Evolutionary conservation across 352 stramenopile species (phyloP).

Genomic region (Phytophthora podocarpi): DNA sequence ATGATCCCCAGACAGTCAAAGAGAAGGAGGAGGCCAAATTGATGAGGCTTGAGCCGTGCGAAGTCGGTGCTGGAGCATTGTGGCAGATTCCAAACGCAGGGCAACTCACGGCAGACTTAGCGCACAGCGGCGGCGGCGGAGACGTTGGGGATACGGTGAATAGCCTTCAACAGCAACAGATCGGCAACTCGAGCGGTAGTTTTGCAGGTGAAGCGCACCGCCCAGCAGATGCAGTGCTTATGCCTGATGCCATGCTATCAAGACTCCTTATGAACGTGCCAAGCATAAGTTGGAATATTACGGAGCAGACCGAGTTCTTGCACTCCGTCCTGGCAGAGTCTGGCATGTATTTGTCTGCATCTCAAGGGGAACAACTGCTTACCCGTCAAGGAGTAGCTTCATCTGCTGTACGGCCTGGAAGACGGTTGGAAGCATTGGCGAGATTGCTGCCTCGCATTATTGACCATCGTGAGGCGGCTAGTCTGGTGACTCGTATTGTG

Average conservation of each 20-base stretch:
- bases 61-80: conserved; percentile 28
- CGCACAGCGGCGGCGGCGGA: conserved; percentile 5
- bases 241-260: conserved; percentile 45
- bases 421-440: conserved; percentile 39
- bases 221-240: conserved; percentile 6
- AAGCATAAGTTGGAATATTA: conserved; percentile 49
- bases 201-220: conserved; percentile 3
- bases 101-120: conserved; percentile 45
- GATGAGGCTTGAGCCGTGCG: conserved; percentile 14
- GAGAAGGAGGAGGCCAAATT: neutral
- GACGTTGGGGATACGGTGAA: neutral
- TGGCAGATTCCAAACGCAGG: conserved; percentile 53
- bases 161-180: neutral
- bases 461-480: conserved; percentile 54
- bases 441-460: conserved; percentile 71
- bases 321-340: conserved; percentile 54
- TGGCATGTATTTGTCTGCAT: conserved; percentile 68
- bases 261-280: conserved; percentile 50
- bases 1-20: conserved; percentile 6
- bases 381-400: conserved; percentile 44
- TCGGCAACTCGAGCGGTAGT: neutral
- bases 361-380: conserved; percentile 70
- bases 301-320: conserved; percentile 67
- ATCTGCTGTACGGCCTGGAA: conserved; percentile 15
- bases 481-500: conserved; percentile 47